Conservation (phyloP, 2,329 filamentous ascomycete species). For the Cercospora sp. region DNA sequence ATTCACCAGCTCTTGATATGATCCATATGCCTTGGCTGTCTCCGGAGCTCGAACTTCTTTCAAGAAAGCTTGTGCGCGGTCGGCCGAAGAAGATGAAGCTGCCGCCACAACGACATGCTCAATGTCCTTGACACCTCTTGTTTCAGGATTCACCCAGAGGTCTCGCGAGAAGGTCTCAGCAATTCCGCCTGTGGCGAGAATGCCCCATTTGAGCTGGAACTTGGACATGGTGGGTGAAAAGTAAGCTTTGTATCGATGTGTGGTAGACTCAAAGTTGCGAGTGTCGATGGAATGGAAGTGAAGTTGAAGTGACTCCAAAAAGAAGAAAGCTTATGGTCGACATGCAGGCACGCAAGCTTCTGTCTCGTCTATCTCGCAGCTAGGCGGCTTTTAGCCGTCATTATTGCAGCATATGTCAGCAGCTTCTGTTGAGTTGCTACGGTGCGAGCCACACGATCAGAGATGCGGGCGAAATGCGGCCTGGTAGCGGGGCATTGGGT, state of each 20-base stretch:
- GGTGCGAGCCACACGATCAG: neutral
- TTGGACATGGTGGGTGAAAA: constrained; percentile 34
- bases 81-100: constrained; percentile 72
- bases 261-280: neutral
- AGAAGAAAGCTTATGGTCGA: constrained; percentile 1
- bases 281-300: neutral
- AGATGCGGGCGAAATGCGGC: neutral
- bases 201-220: constrained; percentile 44
- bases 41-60: constrained; percentile 67
- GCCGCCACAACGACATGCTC: constrained; percentile 76
- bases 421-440: neutral
- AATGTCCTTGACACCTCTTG: constrained; percentile 70
- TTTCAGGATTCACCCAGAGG: constrained; percentile 70
- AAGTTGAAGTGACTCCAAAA: neutral
- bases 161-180: constrained; percentile 67
- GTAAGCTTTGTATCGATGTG: neutral
- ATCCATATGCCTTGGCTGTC: constrained; percentile 71
- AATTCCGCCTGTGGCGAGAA: constrained; percentile 53
- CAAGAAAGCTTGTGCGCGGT: constrained; percentile 72
- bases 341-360: constrained; percentile 1
- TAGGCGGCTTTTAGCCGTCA: neutral
- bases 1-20: constrained; percentile 76
- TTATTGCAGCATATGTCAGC: neutral
- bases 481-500: neutral
- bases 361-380: neutral